phyloP scores from a whole-genome alignment of 805 yeast genomes.

The Saturnispora mendoncae region DNA sequence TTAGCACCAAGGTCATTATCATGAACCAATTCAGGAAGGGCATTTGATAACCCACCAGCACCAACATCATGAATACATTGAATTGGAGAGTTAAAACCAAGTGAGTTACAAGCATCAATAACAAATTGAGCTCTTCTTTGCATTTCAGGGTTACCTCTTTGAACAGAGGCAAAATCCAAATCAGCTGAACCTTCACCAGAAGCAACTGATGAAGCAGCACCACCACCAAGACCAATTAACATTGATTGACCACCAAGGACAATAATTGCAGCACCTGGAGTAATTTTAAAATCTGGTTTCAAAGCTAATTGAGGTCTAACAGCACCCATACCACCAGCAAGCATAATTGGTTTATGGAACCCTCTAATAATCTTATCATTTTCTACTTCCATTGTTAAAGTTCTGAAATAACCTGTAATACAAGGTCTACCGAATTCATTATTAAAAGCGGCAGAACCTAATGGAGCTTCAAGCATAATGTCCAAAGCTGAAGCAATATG shows the following conservation, averaged over 20 bases:
- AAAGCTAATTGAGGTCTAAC: constrained; percentile 88
- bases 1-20: constrained; percentile 93
- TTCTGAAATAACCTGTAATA: constrained; percentile 92
- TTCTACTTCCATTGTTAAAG: constrained; percentile 72
- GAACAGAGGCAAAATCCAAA: constrained; percentile 96
- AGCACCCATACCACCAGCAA: constrained; percentile 99
- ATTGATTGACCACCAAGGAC: constrained; percentile 97
- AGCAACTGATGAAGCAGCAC: constrained; percentile 97
- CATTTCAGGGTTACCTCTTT: constrained; percentile 98
- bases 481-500: constrained; percentile 91
- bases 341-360: constrained; percentile 97
- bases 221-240: constrained; percentile 99
- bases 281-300: constrained; percentile 68
- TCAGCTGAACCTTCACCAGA: constrained; percentile 95
- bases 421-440: constrained; percentile 99
- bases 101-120: constrained; percentile 83
- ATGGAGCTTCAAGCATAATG: constrained; percentile 94
- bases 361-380: constrained; percentile 75
- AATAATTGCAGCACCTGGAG: constrained; percentile 85
- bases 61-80: constrained; percentile 98
- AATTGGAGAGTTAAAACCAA: constrained; percentile 69
- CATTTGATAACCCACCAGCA: constrained; percentile 98
- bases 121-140: constrained; percentile 99
- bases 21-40: constrained; percentile 94
- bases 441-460: constrained; percentile 97